phyloP scores from a whole-genome alignment of 75 land plant species.

The Ceratopteris richardii region DNA sequence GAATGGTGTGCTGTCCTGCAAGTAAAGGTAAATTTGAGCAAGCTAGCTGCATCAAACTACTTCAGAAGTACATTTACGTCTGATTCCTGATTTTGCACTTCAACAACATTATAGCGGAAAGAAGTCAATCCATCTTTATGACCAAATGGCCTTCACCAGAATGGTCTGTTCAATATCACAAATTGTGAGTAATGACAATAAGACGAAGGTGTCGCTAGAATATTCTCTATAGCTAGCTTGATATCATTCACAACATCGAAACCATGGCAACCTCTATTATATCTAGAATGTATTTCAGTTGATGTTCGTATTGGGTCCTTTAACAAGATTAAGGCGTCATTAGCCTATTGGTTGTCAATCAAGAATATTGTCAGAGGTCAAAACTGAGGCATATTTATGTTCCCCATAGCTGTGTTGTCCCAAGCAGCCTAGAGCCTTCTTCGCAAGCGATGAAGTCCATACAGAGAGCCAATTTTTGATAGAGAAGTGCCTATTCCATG shows the following conservation, averaged over 20 bases:
- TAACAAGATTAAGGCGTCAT: conserved; percentile 61
- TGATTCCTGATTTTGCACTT: conserved; percentile 32
- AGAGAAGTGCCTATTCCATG: no score
- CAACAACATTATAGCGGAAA: conserved; percentile 22
- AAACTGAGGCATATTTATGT: no score
- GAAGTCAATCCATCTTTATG: conserved; percentile 51
- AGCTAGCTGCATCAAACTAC: conserved; percentile 23
- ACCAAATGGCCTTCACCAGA: conserved; percentile 43
- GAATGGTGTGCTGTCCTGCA: no score
- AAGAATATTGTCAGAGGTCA: no score
- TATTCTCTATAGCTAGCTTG: conserved; percentile 53
- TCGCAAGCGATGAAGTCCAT: no score
- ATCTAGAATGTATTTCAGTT: conserved; percentile 28
- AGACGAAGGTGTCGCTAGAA: conserved; percentile 47
- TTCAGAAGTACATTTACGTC: conserved; percentile 32
- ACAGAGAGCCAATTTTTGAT: no score
- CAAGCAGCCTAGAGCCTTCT: no score
- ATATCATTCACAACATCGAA: conserved; percentile 52
- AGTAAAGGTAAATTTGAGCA: no score
- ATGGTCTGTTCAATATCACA: conserved; percentile 34
- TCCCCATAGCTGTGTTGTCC: no score
- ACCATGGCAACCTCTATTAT: conserved; percentile 40
- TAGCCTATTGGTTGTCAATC: conserved; percentile 36
- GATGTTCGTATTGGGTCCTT: conserved; percentile 18
- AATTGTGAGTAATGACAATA: conserved; percentile 42